These are phyloP conservation scores for Pichia sp. DNA, from an alignment of 1,139 yeast species.

Conservation along the genomic window DNA sequence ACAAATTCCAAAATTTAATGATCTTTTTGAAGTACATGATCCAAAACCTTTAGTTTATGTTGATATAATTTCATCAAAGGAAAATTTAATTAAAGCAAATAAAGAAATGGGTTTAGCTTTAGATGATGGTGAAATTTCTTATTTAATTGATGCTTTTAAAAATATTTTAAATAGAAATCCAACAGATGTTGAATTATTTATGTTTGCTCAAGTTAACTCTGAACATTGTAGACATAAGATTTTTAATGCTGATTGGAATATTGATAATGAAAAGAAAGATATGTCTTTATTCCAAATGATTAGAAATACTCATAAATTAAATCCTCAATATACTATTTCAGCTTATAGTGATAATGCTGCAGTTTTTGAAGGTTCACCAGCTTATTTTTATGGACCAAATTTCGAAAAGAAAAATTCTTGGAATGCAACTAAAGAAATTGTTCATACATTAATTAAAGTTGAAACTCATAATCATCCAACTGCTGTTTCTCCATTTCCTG, in stretches of 20 bases:
- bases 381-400: conserved; percentile 74
- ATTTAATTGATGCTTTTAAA: conserved; percentile 73
- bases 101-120: conserved; percentile 83
- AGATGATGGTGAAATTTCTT: conserved; percentile 88
- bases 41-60: conserved; percentile 85
- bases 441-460: conserved; percentile 88
- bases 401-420: conserved; percentile 58
- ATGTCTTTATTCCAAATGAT: conserved; percentile 88
- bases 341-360: conserved; percentile 99
- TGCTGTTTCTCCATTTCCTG: conserved; percentile 97
- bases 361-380: conserved; percentile 82
- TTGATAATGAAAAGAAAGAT: conserved; percentile 74
- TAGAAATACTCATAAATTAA: conserved; percentile 77
- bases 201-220: conserved; percentile 99
- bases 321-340: conserved; percentile 79
- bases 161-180: conserved; percentile 80
- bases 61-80: conserved; percentile 55
- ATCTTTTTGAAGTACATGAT: conserved; percentile 67
- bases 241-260: conserved; percentile 97
- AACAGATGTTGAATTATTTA: conserved; percentile 94
- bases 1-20: conserved; percentile 55
- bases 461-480: conserved; percentile 99
- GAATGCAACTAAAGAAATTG: conserved; percentile 67
- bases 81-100: conserved; percentile 70
- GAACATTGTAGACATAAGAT: conserved; percentile 99